Evolutionary conservation across 495 filamentous ascomycete species (phyloP).

Genomic region (Glonium stellatum): DNA sequence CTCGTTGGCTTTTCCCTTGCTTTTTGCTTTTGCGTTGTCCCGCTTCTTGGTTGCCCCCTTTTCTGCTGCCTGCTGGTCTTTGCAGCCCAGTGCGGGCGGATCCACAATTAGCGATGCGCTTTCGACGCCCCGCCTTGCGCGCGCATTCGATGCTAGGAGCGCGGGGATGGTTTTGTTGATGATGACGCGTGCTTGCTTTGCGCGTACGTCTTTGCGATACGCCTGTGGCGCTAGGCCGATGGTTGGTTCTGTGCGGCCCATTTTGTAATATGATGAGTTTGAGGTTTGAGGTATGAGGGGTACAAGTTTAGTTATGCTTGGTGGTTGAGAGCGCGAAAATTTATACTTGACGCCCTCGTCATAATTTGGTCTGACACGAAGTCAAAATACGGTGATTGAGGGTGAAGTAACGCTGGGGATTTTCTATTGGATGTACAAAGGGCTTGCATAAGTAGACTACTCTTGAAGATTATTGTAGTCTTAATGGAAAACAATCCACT

Average conservation of each 20-base stretch:
- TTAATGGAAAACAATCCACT: no score
- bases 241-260: conserved; percentile 26
- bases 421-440: no score
- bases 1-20: conserved; percentile 7
- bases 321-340: no score
- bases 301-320: no score
- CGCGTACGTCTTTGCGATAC: conserved; percentile 35
- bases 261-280: neutral
- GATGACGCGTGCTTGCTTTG: conserved; percentile 45
- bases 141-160: conserved; percentile 41
- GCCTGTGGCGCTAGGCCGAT: conserved; percentile 22
- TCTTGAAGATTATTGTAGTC: no score
- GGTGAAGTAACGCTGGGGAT: no score
- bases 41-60: neutral
- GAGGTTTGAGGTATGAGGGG: neutral
- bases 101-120: conserved; percentile 44
- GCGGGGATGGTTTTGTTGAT: conserved; percentile 48
- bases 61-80: neutral
- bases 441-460: no score
- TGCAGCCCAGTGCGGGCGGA: conserved; percentile 15
- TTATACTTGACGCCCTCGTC: no score
- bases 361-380: no score
- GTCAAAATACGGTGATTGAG: no score
- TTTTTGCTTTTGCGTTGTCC: neutral
- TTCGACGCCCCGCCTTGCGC: conserved; percentile 45